These are phyloP conservation scores for Cryoendolithus antarcticus DNA, from an alignment of 2,329 filamentous ascomycete genomes.

Conservation along the genomic window DNA sequence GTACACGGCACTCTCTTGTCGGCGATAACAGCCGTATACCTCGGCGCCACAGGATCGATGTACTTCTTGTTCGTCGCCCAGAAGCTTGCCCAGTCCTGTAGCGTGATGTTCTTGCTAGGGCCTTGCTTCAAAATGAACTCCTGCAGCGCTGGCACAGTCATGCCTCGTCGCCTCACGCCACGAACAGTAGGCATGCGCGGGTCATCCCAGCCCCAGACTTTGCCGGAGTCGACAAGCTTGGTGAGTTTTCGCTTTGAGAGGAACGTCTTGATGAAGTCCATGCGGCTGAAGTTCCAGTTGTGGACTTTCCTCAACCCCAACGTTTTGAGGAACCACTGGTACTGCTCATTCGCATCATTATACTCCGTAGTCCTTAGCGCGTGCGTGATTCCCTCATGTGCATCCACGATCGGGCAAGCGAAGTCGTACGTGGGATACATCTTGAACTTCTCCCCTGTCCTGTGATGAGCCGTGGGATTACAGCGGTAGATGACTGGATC, in stretches of 20 bases:
- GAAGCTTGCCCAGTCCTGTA: constrained; percentile 66
- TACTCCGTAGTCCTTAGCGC: constrained; percentile 77
- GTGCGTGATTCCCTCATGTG: constrained; percentile 70
- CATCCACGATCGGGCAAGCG: constrained; percentile 70
- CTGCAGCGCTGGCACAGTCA: constrained; percentile 65
- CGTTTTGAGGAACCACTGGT: constrained; percentile 72
- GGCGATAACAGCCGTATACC: constrained; percentile 47
- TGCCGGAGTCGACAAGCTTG: constrained; percentile 64
- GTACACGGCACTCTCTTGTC: constrained; percentile 49
- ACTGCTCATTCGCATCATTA: constrained; percentile 74
- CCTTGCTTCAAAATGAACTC: constrained; percentile 80
- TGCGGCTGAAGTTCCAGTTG: constrained; percentile 74
- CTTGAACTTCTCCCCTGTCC: constrained; percentile 69
- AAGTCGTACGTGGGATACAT: constrained; percentile 84
- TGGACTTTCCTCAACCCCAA: constrained; percentile 63
- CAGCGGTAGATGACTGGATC: constrained; percentile 97
- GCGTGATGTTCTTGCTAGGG: constrained; percentile 70
- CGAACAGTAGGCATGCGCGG: constrained; percentile 77
- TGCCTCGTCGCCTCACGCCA: constrained; percentile 63
- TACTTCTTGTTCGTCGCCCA: constrained; percentile 43
- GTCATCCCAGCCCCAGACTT: constrained; percentile 76
- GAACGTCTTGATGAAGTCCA: constrained; percentile 75
- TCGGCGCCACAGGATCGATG: constrained; percentile 36
- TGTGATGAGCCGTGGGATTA: constrained; percentile 62
- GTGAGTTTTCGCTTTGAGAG: constrained; percentile 78